Evolutionary conservation across 164 flowering plant genomes (phyloP).

Genomic region (Magnolia sinica): DNA sequence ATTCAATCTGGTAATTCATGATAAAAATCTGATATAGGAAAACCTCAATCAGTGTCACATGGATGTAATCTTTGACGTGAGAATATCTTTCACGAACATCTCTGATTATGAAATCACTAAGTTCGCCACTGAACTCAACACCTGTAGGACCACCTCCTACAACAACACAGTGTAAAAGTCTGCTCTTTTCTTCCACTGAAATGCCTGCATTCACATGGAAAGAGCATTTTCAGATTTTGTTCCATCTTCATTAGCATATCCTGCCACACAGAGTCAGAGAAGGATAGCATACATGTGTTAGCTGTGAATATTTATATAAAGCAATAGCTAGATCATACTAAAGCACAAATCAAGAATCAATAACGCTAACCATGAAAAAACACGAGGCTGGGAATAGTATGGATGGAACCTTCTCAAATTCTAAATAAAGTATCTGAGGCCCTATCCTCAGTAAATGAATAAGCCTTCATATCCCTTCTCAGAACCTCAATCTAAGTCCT

Average conservation of each 20-base stretch:
- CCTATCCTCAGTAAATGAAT: too few species aligned
- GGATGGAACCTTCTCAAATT: too few species aligned
- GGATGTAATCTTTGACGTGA: constrained; percentile 88
- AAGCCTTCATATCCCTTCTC: too few species aligned
- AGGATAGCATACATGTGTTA: not conserved
- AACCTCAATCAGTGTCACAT: constrained; percentile 94
- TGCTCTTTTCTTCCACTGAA: constrained; percentile 68
- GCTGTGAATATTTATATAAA: not conserved
- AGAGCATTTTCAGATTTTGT: not conserved
- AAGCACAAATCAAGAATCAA: too few species aligned
- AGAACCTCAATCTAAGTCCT: not conserved
- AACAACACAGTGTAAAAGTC: constrained; percentile 91
- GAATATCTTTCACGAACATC: constrained; percentile 90
- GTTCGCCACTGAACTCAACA: constrained; percentile 99
- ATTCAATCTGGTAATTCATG: constrained; percentile 1
- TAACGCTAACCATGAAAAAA: too few species aligned
- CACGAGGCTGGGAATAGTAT: too few species aligned
- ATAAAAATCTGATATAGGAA: constrained; percentile 10
- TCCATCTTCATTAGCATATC: not conserved
- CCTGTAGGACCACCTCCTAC: constrained; percentile 99
- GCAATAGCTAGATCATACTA: too few species aligned
- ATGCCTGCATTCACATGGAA: constrained; percentile 52
- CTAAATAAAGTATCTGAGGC: too few species aligned
- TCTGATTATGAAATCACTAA: constrained; percentile 85
- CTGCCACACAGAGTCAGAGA: not conserved